Conservation (phyloP, 1,284 basidiomycete species). For the Dichomitus squalens region DNA sequence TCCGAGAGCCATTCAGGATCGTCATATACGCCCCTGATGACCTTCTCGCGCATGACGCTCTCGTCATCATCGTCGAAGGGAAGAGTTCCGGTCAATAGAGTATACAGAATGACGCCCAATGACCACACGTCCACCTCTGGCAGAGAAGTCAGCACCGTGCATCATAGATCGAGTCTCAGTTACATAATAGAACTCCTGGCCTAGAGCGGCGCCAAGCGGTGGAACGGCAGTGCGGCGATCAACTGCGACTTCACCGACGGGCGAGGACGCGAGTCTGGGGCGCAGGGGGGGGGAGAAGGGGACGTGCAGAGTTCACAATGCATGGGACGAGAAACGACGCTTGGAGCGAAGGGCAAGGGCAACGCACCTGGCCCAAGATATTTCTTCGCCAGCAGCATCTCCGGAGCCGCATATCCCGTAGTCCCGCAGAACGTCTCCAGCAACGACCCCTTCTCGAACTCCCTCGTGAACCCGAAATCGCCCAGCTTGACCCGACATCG, state of each 20-base stretch:
- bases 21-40: slow-evolving; percentile 87
- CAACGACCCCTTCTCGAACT: slow-evolving; percentile 82
- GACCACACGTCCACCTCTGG: slow-evolving; percentile 98
- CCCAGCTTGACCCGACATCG: slow-evolving; percentile 88
- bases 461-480: slow-evolving; percentile 96
- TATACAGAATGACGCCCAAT: slow-evolving; percentile 92
- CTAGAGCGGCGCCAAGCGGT: not conserved
- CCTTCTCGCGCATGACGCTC: slow-evolving; percentile 83
- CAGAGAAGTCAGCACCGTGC: not conserved
- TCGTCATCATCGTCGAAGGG: slow-evolving; percentile 99
- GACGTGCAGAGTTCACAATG: too few species aligned
- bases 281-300: too few species aligned
- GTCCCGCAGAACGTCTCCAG: slow-evolving; percentile 98
- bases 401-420: slow-evolving; percentile 93
- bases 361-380: slow-evolving; percentile 85
- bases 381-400: slow-evolving; percentile 89
- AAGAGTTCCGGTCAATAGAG: slow-evolving; percentile 91
- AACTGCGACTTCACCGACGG: too few species aligned
- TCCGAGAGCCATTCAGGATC: slow-evolving; percentile 90
- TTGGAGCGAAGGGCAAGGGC: too few species aligned
- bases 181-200: not conserved
- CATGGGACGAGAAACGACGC: too few species aligned
- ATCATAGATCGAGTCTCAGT: not conserved
- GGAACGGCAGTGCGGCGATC: too few species aligned
- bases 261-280: too few species aligned